Conservation (phyloP, 2,329 filamentous ascomycete species). For the Arthroderma sp. region DNA sequence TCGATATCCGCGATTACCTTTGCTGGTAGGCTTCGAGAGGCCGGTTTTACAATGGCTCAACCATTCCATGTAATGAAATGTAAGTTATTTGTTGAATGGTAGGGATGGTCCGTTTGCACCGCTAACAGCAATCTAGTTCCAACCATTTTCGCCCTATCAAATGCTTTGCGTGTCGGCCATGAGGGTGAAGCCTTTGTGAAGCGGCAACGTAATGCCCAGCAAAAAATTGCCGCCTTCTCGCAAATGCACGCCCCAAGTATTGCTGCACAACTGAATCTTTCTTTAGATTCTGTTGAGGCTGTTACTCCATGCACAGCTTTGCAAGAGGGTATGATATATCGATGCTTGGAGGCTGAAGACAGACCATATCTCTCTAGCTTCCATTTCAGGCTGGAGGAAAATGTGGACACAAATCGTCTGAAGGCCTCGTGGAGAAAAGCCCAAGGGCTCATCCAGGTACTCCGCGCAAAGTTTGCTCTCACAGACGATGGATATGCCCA, state of each 20-base stretch:
- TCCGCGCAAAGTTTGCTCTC: constrained; percentile 59
- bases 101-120: constrained; percentile 20
- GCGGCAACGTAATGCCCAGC: constrained; percentile 38
- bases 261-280: constrained; percentile 40
- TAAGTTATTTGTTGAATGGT: constrained; percentile 30
- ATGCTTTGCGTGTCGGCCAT: constrained; percentile 11
- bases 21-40: constrained; percentile 47
- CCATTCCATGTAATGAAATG: constrained; percentile 57
- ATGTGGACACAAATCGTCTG: constrained; percentile 38
- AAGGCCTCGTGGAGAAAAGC: constrained; percentile 45
- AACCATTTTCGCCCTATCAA: constrained; percentile 28
- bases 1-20: constrained; percentile 72
- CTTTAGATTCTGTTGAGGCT: constrained; percentile 48
- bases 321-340: constrained; percentile 74
- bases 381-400: constrained; percentile 39
- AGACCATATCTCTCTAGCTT: constrained; percentile 70
- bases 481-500: constrained; percentile 69
- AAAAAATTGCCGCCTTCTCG: constrained; percentile 49
- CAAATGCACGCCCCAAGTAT: constrained; percentile 46
- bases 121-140: constrained; percentile 15
- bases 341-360: constrained; percentile 44
- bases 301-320: constrained; percentile 73
- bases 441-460: constrained; percentile 43
- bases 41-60: constrained; percentile 47
- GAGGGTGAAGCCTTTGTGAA: constrained; percentile 5